Conservation (phyloP, 2,329 filamentous ascomycete species). For the Leptographium wingfieldii region DNA sequence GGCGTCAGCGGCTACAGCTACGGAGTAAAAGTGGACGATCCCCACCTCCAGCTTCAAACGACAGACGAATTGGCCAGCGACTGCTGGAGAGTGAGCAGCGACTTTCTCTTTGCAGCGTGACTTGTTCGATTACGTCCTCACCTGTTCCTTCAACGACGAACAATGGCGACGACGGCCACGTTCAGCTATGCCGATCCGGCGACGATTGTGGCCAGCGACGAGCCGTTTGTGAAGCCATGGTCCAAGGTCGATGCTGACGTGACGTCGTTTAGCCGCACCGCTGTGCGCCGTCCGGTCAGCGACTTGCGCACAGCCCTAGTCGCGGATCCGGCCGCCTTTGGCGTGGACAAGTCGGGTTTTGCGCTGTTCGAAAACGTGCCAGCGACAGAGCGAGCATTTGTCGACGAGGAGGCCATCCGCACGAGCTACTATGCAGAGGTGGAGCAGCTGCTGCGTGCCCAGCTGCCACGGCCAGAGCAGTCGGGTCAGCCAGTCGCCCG, state of each 20-base stretch:
- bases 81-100: not conserved
- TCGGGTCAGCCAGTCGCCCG: conserved; percentile 32
- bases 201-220: conserved; percentile 23
- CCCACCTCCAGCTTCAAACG: not conserved
- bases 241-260: conserved; percentile 49
- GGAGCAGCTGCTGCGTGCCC: conserved; percentile 40
- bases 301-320: conserved; percentile 38
- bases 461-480: conserved; percentile 22
- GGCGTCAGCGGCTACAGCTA: not conserved
- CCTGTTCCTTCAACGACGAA: not conserved
- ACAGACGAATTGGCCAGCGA: not conserved
- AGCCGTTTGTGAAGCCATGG: conserved; percentile 41
- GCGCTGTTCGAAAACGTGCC: conserved; percentile 36
- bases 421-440: conserved; percentile 49
- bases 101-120: not conserved
- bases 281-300: conserved; percentile 34
- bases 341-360: conserved; percentile 46
- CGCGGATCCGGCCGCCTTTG: conserved; percentile 32
- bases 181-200: conserved; percentile 50
- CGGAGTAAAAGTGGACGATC: not conserved
- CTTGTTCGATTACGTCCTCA: not conserved
- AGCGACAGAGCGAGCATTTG: conserved; percentile 40
- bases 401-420: conserved; percentile 41
- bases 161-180: conserved; percentile 15
- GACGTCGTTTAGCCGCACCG: conserved; percentile 36